Evolutionary conservation across 495 filamentous ascomycete species (phyloP).

Genomic region (Aspergillus ellipticus): DNA sequence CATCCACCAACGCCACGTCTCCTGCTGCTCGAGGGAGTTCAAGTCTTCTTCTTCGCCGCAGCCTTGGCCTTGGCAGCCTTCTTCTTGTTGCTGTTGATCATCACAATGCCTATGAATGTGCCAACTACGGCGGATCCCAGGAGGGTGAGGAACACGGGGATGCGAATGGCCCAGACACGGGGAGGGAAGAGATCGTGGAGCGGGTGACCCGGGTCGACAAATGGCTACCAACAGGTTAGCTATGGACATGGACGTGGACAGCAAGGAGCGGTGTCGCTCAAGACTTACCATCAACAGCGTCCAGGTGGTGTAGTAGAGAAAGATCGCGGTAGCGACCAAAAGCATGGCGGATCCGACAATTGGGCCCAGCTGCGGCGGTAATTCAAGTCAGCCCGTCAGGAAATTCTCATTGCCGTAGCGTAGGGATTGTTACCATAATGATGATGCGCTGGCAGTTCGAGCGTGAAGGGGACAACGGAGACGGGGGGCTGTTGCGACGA

Average conservation of each 20-base stretch:
- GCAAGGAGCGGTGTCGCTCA: not conserved
- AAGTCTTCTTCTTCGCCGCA: slow-evolving; percentile 64
- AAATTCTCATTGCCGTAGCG: slow-evolving; percentile 5
- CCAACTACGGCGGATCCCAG: slow-evolving; percentile 92
- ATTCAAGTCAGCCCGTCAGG: slow-evolving; percentile 6
- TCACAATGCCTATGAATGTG: slow-evolving; percentile 92
- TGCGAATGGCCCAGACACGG: slow-evolving; percentile 97
- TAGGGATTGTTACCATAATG: slow-evolving; percentile 26
- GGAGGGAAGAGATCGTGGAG: slow-evolving; percentile 95
- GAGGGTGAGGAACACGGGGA: slow-evolving; percentile 93
- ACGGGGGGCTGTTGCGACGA: not conserved
- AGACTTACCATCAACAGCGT: slow-evolving; percentile 86
- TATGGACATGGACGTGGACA: not conserved
- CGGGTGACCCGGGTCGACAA: slow-evolving; percentile 90
- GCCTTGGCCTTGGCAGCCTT: slow-evolving; percentile 90
- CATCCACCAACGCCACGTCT: slow-evolving; percentile 2
- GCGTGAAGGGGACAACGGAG: not conserved
- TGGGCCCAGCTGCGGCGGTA: slow-evolving; percentile 75
- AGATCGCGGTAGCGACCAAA: slow-evolving; percentile 88
- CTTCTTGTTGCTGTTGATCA: slow-evolving; percentile 98
- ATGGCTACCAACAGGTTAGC: slow-evolving; percentile 59
- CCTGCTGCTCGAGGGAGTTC: slow-evolving; percentile 29
- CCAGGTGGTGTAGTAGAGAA: slow-evolving; percentile 98
- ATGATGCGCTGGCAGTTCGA: slow-evolving; percentile 2
- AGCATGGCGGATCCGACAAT: slow-evolving; percentile 97